Conservation (phyloP, 306 rosid species). For the Fagus sylvatica region DNA sequence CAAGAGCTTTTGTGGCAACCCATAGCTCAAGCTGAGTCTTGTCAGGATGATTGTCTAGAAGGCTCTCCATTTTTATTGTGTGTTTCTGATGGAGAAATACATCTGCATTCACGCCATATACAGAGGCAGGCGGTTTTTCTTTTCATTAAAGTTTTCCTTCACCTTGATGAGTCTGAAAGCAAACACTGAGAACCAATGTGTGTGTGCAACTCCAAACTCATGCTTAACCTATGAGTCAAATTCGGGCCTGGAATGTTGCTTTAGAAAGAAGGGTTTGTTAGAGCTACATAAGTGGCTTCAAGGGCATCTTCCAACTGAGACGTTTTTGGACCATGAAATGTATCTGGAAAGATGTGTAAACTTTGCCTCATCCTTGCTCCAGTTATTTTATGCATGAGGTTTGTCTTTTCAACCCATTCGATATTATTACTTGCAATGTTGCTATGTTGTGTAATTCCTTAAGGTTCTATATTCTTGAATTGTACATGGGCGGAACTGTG, state of each 20-base stretch:
- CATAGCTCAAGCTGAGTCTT: slow-evolving; percentile 33
- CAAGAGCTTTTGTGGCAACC: slow-evolving; percentile 55
- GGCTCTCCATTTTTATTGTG: slow-evolving; percentile 76
- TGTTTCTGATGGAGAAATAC: slow-evolving; percentile 51
- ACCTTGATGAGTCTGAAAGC: slow-evolving; percentile 45
- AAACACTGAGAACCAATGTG: slow-evolving; percentile 31
- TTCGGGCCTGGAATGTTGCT: slow-evolving; percentile 42
- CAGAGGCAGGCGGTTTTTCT: slow-evolving; percentile 72
- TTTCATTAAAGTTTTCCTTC: slow-evolving; percentile 66
- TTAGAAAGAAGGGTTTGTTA: slow-evolving; percentile 49
- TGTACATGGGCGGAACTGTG: no score
- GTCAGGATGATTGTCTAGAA: slow-evolving; percentile 60
- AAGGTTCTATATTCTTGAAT: no score
- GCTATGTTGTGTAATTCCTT: slow-evolving; percentile 1
- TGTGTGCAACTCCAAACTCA: slow-evolving; percentile 40
- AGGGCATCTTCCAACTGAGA: slow-evolving; percentile 57
- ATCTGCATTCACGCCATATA: slow-evolving; percentile 53
- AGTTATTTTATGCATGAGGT: slow-evolving; percentile 80
- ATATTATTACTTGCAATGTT: slow-evolving; percentile 14
- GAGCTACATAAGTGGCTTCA: slow-evolving; percentile 77
- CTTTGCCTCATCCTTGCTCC: slow-evolving; percentile 74
- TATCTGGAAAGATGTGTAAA: slow-evolving; percentile 52
- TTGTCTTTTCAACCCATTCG: slow-evolving; percentile 21
- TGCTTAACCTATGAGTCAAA: slow-evolving; percentile 29
- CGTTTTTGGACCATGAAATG: slow-evolving; percentile 39